Percentiles rank a stretch among this genome's conserved stretches.
phyloP scores from a whole-genome alignment of 495 filamentous ascomycete genomes.

The Tuber brumale region DNA sequence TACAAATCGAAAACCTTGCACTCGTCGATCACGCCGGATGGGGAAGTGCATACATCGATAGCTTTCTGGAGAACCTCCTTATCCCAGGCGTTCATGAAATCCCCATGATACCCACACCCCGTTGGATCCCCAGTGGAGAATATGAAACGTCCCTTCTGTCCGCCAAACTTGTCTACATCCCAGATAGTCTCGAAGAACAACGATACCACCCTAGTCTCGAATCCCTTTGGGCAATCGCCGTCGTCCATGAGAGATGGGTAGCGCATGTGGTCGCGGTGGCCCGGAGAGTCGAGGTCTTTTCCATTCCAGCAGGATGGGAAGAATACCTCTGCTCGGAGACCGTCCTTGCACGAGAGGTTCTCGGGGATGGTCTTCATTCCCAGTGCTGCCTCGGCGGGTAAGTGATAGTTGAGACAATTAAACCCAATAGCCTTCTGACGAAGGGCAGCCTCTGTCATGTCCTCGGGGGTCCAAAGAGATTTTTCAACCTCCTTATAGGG shows the following conservation, averaged over 20 bases:
- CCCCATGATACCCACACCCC: slow-evolving; percentile 75
- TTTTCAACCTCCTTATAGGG: slow-evolving; percentile 53
- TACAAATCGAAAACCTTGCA: slow-evolving; percentile 30
- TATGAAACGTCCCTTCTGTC: slow-evolving; percentile 64
- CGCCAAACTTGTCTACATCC: slow-evolving; percentile 63
- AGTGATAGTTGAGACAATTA: slow-evolving; percentile 78
- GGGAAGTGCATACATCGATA: slow-evolving; percentile 47
- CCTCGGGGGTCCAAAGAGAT: slow-evolving; percentile 57
- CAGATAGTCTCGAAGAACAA: slow-evolving; percentile 88
- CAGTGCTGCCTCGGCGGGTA: slow-evolving; percentile 59
- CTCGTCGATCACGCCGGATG: slow-evolving; percentile 31
- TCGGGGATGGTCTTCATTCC: slow-evolving; percentile 72
- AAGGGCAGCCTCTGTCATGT: slow-evolving; percentile 59
- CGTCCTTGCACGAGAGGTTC: slow-evolving; percentile 74
- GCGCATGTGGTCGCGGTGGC: slow-evolving; percentile 68
- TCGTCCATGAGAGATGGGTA: slow-evolving; percentile 69
- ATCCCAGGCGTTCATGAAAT: slow-evolving; percentile 82
- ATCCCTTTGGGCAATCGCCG: slow-evolving; percentile 70
- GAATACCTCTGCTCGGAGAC: slow-evolving; percentile 73
- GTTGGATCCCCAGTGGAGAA: slow-evolving; percentile 75
- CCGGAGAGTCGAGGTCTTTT: slow-evolving; percentile 52
- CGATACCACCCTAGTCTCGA: slow-evolving; percentile 60
- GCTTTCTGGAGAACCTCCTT: slow-evolving; percentile 54
- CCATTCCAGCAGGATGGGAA: slow-evolving; percentile 94
- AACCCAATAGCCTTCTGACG: slow-evolving; percentile 80